phyloP scores from a whole-genome alignment of 2,329 filamentous ascomycete species.

The Proliferodiscus dingleyae region DNA sequence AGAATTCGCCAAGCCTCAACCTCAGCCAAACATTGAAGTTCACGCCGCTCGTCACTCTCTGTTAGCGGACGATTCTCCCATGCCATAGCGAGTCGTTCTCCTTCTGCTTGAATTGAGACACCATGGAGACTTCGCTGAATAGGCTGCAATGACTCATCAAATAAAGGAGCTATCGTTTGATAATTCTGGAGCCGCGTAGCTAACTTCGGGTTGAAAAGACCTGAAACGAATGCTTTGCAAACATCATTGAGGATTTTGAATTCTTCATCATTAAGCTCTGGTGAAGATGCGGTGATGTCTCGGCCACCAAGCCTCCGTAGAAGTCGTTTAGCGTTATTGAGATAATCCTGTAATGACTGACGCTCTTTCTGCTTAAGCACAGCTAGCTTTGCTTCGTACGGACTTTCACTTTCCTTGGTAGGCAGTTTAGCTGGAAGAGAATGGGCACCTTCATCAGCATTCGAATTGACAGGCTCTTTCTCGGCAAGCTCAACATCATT shows the following conservation, averaged over 20 bases:
- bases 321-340: slow-evolving; percentile 27
- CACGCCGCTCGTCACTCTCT: slow-evolving; percentile 34
- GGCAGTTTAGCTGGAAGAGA: not conserved
- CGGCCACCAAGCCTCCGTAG: slow-evolving; percentile 27
- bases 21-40: slow-evolving; percentile 34
- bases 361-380: slow-evolving; percentile 27
- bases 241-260: slow-evolving; percentile 47
- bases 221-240: slow-evolving; percentile 49
- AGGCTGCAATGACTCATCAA: slow-evolving; percentile 22
- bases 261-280: slow-evolving; percentile 33
- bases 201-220: slow-evolving; percentile 45
- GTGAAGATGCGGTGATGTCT: slow-evolving; percentile 22
- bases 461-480: slow-evolving; percentile 20
- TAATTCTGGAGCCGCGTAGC: slow-evolving; percentile 41
- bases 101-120: slow-evolving; percentile 50
- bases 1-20: slow-evolving; percentile 43
- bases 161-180: slow-evolving; percentile 41
- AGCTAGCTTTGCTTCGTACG: slow-evolving; percentile 13
- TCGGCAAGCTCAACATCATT: slow-evolving; percentile 5
- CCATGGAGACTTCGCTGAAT: slow-evolving; percentile 46
- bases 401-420: not conserved
- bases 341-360: slow-evolving; percentile 29
- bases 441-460: slow-evolving; percentile 8
- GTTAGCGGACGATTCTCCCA: slow-evolving; percentile 37
- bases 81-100: slow-evolving; percentile 46